Evolutionary conservation across 495 filamentous ascomycete species (phyloP).

Genomic region (Penicillium lividum): DNA sequence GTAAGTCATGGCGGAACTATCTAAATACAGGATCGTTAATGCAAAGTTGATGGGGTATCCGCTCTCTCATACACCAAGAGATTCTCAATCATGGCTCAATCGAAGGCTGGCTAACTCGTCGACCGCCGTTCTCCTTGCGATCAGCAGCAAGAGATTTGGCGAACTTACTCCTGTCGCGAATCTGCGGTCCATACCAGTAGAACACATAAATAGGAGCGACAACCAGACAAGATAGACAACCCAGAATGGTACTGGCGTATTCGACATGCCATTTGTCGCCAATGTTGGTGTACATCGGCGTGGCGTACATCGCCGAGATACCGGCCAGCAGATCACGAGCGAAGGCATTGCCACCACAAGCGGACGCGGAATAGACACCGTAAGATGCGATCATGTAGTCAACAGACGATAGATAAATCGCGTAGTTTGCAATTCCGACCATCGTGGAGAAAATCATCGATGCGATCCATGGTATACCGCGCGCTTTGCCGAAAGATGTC

Average conservation of each 20-base stretch:
- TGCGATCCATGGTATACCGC: constrained; percentile 57
- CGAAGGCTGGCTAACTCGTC: constrained; percentile 27
- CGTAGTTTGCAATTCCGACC: constrained; percentile 66
- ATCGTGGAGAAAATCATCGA: constrained; percentile 59
- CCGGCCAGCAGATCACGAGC: constrained; percentile 49
- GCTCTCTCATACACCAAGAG: background rate
- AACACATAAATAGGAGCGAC: constrained; percentile 52
- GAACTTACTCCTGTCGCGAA: constrained; percentile 48
- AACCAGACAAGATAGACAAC: constrained; percentile 44
- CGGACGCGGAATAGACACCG: constrained; percentile 73
- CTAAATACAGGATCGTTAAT: background rate
- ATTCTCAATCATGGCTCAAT: constrained; percentile 1
- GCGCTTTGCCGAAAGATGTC: constrained; percentile 56
- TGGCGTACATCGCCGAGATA: constrained; percentile 46
- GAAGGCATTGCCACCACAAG: constrained; percentile 66
- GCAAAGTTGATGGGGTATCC: background rate
- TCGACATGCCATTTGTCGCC: constrained; percentile 39
- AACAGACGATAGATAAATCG: constrained; percentile 73
- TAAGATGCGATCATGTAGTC: constrained; percentile 81
- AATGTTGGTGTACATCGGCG: constrained; percentile 44
- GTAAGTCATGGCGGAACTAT: background rate
- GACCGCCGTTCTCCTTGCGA: constrained; percentile 29
- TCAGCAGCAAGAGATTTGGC: constrained; percentile 37
- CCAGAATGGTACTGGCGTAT: constrained; percentile 46
- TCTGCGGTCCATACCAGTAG: constrained; percentile 50